Conservation (phyloP, 2,329 filamentous ascomycete genomes). For the Byssothecium circinans region DNA sequence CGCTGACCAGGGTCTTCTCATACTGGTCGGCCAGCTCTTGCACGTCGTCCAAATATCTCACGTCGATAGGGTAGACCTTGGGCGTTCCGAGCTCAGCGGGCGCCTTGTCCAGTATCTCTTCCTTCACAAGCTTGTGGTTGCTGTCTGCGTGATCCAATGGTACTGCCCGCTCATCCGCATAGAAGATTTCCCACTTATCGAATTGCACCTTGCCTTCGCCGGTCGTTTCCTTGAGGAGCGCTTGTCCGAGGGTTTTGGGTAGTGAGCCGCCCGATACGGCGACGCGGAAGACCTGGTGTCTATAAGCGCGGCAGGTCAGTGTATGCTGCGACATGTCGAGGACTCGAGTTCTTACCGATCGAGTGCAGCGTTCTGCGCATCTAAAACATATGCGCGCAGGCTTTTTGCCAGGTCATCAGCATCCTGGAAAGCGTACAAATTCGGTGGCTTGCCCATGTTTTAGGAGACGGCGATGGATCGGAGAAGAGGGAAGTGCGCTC, state of each 20-base stretch:
- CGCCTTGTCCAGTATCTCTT: constrained; percentile 86
- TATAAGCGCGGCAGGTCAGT: too few species aligned
- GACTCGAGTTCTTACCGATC: too few species aligned
- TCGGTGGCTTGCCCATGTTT: constrained; percentile 50
- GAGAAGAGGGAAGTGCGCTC: constrained; percentile 9
- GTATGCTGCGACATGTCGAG: too few species aligned
- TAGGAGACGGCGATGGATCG: constrained; percentile 14
- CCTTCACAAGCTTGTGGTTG: constrained; percentile 87
- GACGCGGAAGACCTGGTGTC: constrained; percentile 85
- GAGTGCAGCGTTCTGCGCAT: constrained; percentile 77
- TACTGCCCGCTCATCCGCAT: constrained; percentile 94
- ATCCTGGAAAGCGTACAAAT: constrained; percentile 78
- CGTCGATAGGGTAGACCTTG: constrained; percentile 77
- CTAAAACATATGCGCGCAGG: constrained; percentile 80
- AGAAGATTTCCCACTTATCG: constrained; percentile 95
- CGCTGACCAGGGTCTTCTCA: constrained; percentile 80
- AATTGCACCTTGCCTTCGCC: constrained; percentile 70
- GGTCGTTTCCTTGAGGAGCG: constrained; percentile 65
- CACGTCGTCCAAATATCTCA: constrained; percentile 68
- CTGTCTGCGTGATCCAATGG: constrained; percentile 89
- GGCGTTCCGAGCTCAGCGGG: constrained; percentile 68
- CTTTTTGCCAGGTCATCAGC: constrained; percentile 70
- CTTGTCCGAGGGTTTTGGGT: constrained; percentile 82
- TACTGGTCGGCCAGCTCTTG: constrained; percentile 94
- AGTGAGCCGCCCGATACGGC: constrained; percentile 93